Conservation (phyloP, 2,329 filamentous ascomycete species). For the Daldinia eschscholtzii region DNA sequence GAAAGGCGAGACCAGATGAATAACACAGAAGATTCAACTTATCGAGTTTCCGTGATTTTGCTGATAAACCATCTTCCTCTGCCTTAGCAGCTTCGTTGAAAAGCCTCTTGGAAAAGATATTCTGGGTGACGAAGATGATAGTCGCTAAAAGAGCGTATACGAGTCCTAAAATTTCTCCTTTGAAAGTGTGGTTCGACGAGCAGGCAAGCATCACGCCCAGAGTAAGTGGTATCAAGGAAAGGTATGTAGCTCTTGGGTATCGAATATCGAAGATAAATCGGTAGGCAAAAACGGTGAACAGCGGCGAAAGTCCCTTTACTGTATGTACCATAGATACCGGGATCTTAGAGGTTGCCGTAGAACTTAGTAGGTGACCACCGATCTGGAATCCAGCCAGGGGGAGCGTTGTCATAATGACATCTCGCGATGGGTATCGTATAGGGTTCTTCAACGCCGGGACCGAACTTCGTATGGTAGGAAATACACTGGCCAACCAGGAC, state of each 20-base stretch:
- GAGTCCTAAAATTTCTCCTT: constrained; percentile 90
- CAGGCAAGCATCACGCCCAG: constrained; percentile 96
- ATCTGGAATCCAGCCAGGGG: constrained; percentile 94
- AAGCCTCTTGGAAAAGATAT: constrained; percentile 97
- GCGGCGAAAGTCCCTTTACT: constrained; percentile 95
- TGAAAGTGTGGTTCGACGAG: constrained; percentile 82
- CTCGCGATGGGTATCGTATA: constrained; percentile 82
- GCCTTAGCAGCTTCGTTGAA: constrained; percentile 94
- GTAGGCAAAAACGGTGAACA: constrained; percentile 96
- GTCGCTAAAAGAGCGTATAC: constrained; percentile 90
- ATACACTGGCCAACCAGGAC: constrained; percentile 78
- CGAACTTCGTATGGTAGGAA: constrained; percentile 76
- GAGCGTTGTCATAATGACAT: constrained; percentile 88
- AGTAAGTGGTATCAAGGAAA: constrained; percentile 91
- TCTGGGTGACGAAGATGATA: constrained; percentile 95
- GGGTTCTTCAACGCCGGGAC: constrained; percentile 87
- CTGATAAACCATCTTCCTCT: constrained; percentile 77
- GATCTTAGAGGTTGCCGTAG: constrained; percentile 92
- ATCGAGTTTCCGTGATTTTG: constrained; percentile 83
- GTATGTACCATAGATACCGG: constrained; percentile 98
- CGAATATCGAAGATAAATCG: constrained; percentile 88
- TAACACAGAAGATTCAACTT: constrained; percentile 98
- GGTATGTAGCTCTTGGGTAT: constrained; percentile 88
- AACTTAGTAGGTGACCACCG: constrained; percentile 91
- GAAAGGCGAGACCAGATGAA: constrained; percentile 91